These are phyloP conservation scores for Ogataea sp. DNA, from an alignment of 805 yeast species.

Conservation along the genomic window DNA sequence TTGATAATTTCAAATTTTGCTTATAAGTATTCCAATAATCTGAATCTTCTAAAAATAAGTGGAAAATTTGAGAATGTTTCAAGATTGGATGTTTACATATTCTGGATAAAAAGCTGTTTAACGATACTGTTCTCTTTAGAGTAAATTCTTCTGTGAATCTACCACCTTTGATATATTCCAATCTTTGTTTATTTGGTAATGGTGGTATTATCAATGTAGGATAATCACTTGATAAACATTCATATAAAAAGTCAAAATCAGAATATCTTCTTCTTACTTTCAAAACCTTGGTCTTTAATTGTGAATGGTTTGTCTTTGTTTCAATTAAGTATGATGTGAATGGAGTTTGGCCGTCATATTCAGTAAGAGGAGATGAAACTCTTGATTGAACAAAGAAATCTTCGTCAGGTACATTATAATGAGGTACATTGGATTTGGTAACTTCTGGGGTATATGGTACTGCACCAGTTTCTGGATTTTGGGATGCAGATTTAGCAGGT, in stretches of 20 bases:
- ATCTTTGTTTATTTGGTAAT: conserved; percentile 82
- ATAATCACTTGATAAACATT: conserved; percentile 64
- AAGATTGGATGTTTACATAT: conserved; percentile 68
- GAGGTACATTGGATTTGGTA: not conserved
- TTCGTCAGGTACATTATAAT: not conserved
- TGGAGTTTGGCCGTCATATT: conserved; percentile 69
- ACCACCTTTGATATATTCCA: conserved; percentile 91
- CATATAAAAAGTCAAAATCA: conserved; percentile 75
- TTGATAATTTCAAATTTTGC: conserved; percentile 38
- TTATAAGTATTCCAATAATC: conserved; percentile 68
- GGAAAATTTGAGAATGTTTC: conserved; percentile 60
- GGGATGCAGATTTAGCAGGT: not conserved
- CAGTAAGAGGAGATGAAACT: conserved; percentile 59
- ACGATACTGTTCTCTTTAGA: conserved; percentile 68
- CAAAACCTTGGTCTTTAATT: conserved; percentile 35
- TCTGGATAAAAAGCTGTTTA: conserved; percentile 67
- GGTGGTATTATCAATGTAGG: conserved; percentile 91
- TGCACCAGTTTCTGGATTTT: not conserved
- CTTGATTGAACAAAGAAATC: conserved; percentile 26
- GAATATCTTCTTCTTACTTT: conserved; percentile 74
- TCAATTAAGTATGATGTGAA: conserved; percentile 65
- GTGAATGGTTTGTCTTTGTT: conserved; percentile 56
- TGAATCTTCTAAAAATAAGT: conserved; percentile 58
- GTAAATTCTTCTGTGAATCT: conserved; percentile 84
- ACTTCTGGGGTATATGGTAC: not conserved